Evolutionary conservation across 805 yeast genomes (phyloP).

Genomic region (Kodamaea neixiangensis): DNA sequence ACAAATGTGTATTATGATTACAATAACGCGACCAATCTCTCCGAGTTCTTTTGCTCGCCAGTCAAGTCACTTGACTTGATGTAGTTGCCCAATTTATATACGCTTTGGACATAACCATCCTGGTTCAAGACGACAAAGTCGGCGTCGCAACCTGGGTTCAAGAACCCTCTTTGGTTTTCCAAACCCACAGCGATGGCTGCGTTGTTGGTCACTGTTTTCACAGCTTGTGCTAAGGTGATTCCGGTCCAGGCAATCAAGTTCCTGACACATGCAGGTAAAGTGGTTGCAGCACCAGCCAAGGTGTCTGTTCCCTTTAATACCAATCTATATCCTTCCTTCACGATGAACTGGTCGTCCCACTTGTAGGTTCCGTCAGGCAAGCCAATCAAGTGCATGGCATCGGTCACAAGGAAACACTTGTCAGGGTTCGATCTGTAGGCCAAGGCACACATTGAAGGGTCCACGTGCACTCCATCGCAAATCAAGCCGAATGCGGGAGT

Average conservation of each 20-base stretch:
- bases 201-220: conserved; percentile 55
- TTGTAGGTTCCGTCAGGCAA: conserved; percentile 56
- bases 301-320: conserved; percentile 55
- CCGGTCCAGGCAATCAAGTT: conserved; percentile 53
- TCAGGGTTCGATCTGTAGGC: conserved; percentile 55
- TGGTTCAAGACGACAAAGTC: conserved; percentile 51
- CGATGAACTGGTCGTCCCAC: conserved; percentile 52
- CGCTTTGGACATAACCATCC: conserved; percentile 45
- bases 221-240: conserved; percentile 51
- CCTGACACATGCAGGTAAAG: conserved; percentile 50
- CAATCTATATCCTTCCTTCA: conserved; percentile 48
- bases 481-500: conserved; percentile 55
- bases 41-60: neutral
- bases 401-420: conserved; percentile 58
- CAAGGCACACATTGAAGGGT: conserved; percentile 50
- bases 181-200: conserved; percentile 53
- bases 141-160: conserved; percentile 56
- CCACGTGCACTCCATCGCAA: conserved; percentile 61
- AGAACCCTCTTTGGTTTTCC: conserved; percentile 48
- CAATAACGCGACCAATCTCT: conserved; percentile 12
- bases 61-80: conserved; percentile 14
- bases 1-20: neutral
- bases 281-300: conserved; percentile 64
- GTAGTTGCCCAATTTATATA: conserved; percentile 52
- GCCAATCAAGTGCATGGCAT: conserved; percentile 60